Evolutionary conservation across 1,139 yeast genomes (phyloP), one percentile per base, ranked within the genome.

Genomic region (Kurtzmaniella quercitrusa): DNA sequence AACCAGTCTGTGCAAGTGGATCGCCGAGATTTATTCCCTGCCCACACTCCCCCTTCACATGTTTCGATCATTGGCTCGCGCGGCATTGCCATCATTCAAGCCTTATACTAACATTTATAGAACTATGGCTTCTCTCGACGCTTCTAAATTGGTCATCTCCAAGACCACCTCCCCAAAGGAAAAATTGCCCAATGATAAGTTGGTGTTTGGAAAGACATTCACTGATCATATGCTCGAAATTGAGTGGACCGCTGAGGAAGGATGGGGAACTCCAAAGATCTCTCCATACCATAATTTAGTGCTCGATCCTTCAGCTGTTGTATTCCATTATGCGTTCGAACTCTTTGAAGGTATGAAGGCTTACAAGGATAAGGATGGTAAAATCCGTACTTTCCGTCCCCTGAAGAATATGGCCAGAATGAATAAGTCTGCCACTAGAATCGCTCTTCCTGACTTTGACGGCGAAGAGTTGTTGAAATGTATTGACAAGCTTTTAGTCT

Each of bases 281-380:
- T 79, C 79, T 55, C 97, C 98, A 27, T 90, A 88, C 66, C 93
- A 83, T 46, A 79, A 80, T 41, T 68, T 93, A 47, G 56, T 71
- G 16, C 66, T 93, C 46, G 96, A 90, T 57, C 98, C 98, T 33
- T 82, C 97, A 12, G 68, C 94, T 11, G 78, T 83, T 59, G 98
- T 91, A 31, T 81, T 93, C 67, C 98, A 93, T 69, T 93, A 93
- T 58, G 93, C 96, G 1, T 93, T 93, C 60, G 96, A 90, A 65
- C 78, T 93, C 52, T 93, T 93, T 57, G 98, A 93, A 73, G 98
- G 98, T 52, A 76, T 93, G 75, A 93, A 93, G 73, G 98, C 98
- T 7, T 93, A 90, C 76, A 77, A 81, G 55, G 91, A 85, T 51
- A 56, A 67, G 16, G 72, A 85, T 38, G 85, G 81, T 52, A 67